phyloP scores from a whole-genome alignment of 208 protist genomes.

The Porcisia deanei region DNA sequence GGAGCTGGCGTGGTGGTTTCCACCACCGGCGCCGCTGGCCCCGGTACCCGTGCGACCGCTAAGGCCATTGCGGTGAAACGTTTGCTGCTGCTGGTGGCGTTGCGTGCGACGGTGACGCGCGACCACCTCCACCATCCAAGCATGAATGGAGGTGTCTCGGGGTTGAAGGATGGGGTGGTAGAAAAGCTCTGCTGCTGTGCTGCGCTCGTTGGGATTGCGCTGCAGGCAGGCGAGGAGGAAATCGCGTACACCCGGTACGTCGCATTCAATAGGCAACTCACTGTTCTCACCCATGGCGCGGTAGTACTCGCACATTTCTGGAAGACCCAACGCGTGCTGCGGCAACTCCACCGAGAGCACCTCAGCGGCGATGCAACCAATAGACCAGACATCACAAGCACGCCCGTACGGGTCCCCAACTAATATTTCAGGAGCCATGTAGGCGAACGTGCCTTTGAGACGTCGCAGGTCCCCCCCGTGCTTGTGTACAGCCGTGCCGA shows the following conservation, averaged over 20 bases:
- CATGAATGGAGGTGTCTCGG: slow-evolving; percentile 40
- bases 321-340: slow-evolving; percentile 55
- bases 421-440: slow-evolving; percentile 93
- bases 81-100: slow-evolving; percentile 24
- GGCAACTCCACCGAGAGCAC: slow-evolving; percentile 65
- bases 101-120: slow-evolving; percentile 31
- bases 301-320: slow-evolving; percentile 78
- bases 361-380: slow-evolving; percentile 94
- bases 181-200: slow-evolving; percentile 47
- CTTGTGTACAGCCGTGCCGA: slow-evolving; percentile 78
- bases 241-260: slow-evolving; percentile 41
- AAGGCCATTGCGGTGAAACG: slow-evolving; percentile 16
- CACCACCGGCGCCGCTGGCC: background rate
- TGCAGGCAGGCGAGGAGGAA: slow-evolving; percentile 69
- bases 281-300: slow-evolving; percentile 45
- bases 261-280: slow-evolving; percentile 59
- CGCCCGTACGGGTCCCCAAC: slow-evolving; percentile 87
- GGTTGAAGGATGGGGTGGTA: slow-evolving; percentile 50
- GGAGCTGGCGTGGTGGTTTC: background rate
- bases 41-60: slow-evolving; percentile 3
- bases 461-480: slow-evolving; percentile 41
- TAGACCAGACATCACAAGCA: slow-evolving; percentile 95
- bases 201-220: slow-evolving; percentile 55
- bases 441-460: slow-evolving; percentile 83
- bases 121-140: slow-evolving; percentile 49